These are phyloP conservation scores for Moricandia moricandioides DNA, from an alignment of 345 rosid species.

Conservation along the genomic window DNA sequence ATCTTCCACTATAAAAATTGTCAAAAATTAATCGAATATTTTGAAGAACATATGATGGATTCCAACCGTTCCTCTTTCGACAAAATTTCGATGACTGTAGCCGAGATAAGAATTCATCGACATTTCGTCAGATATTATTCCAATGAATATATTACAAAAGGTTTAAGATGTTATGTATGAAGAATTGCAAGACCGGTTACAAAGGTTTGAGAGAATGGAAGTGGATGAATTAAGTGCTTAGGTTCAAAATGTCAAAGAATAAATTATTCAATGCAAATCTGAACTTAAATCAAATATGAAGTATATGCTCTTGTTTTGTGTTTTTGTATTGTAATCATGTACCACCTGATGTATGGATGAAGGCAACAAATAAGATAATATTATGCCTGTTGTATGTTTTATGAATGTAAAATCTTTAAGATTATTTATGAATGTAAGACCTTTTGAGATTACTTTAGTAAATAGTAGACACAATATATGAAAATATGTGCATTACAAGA, in stretches of 20 bases:
- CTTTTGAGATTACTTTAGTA: not conserved
- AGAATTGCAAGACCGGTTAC: not conserved
- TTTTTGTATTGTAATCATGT: not conserved
- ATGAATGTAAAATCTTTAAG: not conserved
- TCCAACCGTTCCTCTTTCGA: too few species aligned
- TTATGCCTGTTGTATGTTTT: not conserved
- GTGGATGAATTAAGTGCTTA: too few species aligned
- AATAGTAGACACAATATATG: not conserved
- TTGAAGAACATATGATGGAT: too few species aligned
- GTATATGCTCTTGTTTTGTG: not conserved
- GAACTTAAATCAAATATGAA: not conserved
- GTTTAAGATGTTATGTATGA: not conserved
- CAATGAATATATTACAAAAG: too few species aligned
- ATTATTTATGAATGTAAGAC: not conserved
- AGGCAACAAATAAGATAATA: not conserved
- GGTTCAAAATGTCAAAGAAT: not conserved
- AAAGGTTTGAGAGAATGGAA: not conserved
- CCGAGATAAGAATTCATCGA: too few species aligned
- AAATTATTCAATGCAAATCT: not conserved
- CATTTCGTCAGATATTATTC: too few species aligned
- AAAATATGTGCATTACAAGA: not conserved
- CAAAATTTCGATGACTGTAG: too few species aligned
- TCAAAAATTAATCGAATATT: too few species aligned
- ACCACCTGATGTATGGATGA: not conserved
- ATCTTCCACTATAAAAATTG: too few species aligned